Evolutionary conservation across 768 basidiomycete species (phyloP), one percentile per base, ranked within the genome.

Genomic region (Mrakia hoshinonis): DNA sequence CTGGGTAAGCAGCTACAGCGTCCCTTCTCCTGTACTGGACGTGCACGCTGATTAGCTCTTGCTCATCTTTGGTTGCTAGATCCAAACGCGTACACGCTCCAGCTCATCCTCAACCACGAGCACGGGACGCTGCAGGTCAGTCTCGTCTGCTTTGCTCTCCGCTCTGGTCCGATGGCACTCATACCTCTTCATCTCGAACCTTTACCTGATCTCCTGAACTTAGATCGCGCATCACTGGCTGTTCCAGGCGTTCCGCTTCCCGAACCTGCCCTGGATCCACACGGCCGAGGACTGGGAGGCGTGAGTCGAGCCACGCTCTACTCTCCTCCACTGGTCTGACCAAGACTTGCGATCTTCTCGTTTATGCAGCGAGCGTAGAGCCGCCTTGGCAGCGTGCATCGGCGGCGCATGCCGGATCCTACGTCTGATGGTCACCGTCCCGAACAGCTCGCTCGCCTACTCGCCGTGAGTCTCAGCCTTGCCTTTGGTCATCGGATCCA

Each of bases 231-330:
- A 61, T 6, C 58, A 36, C 36, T 68, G 67, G 67, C 54, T 68
- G 26, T 68, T 55, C 55, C 67, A 55, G 20, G 67, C 67, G 5
- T 68, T 54, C 31, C 55, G 54, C 10, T 60, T 46, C 55, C 67
- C 67, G 0, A 54, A 46, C 43, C 46, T 55, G 1, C 43, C 67
- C 0, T 68, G 67, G 67, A 46, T 68, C 2, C 12, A 31, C 13
- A n/a, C 54, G 24, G 11, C 43, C 9, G 55, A 68, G n/a, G 55
- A 60, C 6, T 68, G 52, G 54, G 67, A 68, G 43, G 43, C 43
- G 43, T 43, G 43, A 6, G 43, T 43, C 43, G 7, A 43, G 6
- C 43, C 43, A 43, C 6, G 43, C 15, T 15, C 15, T 15, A 15
- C 43, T 15, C 43, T 43, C 15, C 43, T 43, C 43, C 43, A 43